Conservation (phyloP, 257 asterid genomes). For the Nicotiana attenuata region DNA sequence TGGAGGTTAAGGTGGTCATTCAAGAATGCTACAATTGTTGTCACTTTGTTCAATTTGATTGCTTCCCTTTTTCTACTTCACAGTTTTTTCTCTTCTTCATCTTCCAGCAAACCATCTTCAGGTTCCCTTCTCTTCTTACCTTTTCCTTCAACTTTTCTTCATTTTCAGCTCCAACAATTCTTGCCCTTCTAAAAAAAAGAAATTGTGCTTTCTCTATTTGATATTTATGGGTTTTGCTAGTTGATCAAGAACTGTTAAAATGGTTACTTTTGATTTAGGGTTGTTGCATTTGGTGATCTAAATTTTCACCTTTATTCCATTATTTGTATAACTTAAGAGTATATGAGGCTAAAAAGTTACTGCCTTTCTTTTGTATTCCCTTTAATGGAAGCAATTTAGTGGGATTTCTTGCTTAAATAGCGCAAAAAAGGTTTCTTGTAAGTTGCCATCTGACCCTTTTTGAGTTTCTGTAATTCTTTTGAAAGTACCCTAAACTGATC, state of each 20-base stretch:
- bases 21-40: conserved; percentile 73
- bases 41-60: conserved; percentile 62
- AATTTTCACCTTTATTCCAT: neutral
- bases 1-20: conserved; percentile 62
- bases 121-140: conserved; percentile 26
- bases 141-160: neutral
- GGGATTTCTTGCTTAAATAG: neutral
- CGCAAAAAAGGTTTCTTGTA: neutral
- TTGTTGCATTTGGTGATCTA: neutral
- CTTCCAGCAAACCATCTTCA: conserved; percentile 41
- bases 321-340: neutral
- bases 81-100: conserved; percentile 42
- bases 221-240: neutral
- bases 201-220: neutral
- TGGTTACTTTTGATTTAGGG: neutral
- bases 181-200: no score
- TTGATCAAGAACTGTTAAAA: neutral
- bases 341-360: neutral
- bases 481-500: no score
- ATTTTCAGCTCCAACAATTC: neutral
- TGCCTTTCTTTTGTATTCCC: neutral
- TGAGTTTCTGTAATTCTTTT: no score
- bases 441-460: no score
- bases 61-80: conserved; percentile 62
- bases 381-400: neutral